Evolutionary conservation across 352 stramenopile genomes (phyloP).

Genomic region (Globisporangium barbulae): DNA sequence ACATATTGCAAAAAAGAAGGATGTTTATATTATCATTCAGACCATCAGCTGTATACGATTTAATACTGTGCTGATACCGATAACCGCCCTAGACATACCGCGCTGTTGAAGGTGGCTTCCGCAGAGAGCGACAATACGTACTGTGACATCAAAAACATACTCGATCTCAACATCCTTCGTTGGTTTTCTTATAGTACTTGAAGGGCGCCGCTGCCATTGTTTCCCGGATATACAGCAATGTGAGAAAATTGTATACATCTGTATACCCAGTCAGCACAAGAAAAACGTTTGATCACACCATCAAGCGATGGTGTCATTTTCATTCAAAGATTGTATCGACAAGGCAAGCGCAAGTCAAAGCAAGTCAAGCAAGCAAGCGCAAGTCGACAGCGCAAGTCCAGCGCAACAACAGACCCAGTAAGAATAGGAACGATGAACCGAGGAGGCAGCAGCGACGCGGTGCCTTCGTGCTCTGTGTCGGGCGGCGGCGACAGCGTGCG

Average conservation of each 20-base stretch:
- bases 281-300: neutral
- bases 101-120: too few relatives aligned
- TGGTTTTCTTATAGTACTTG: too few relatives aligned
- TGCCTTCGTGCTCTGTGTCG: slow-evolving; percentile 36
- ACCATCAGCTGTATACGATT: too few relatives aligned
- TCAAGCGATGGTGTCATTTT: neutral
- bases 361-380: too few relatives aligned
- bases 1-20: neutral
- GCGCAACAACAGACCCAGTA: neutral
- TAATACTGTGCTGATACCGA: too few relatives aligned
- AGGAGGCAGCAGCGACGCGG: slow-evolving; percentile 7
- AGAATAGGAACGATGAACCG: slow-evolving; percentile 12
- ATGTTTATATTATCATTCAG: too few relatives aligned
- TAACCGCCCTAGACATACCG: too few relatives aligned
- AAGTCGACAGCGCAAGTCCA: neutral
- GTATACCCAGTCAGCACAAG: neutral
- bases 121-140: too few relatives aligned
- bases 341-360: neutral
- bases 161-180: too few relatives aligned
- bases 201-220: too few relatives aligned
- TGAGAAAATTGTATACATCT: neutral
- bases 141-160: too few relatives aligned
- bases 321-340: slow-evolving; percentile 2
- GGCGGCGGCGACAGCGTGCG: slow-evolving; percentile 14
- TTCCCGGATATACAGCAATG: too few relatives aligned